A percentile compares a stretch with the other conserved stretches of the same genome.
These are phyloP conservation scores for Alternaria consortialis DNA, from an alignment of 2,329 filamentous ascomycete species.

Conservation along the genomic window DNA sequence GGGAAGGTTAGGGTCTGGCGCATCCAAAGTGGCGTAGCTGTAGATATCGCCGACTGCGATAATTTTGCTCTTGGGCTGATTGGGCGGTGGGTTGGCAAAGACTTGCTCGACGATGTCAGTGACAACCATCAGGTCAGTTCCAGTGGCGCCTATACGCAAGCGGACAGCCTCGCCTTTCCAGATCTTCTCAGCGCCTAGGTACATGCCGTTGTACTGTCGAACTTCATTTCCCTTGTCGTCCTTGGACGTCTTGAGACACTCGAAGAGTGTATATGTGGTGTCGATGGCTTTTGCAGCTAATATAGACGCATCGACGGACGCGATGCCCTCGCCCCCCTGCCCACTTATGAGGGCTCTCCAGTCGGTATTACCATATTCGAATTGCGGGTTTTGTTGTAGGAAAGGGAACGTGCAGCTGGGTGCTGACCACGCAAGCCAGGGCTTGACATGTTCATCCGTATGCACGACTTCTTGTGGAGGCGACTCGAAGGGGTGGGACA, in stretches of 20 bases:
- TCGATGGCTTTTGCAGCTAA: slow-evolving; percentile 66
- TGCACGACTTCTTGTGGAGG: slow-evolving; percentile 55
- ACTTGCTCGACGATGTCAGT: slow-evolving; percentile 55
- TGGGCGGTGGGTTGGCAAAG: slow-evolving; percentile 16
- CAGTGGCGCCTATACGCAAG: slow-evolving; percentile 53
- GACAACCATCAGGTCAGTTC: slow-evolving; percentile 61
- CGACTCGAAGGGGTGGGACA: slow-evolving; percentile 56
- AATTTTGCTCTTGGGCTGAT: slow-evolving; percentile 43
- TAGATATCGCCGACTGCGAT: slow-evolving; percentile 63
- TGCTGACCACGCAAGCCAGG: slow-evolving; percentile 67
- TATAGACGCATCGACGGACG: slow-evolving; percentile 66
- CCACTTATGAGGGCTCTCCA: slow-evolving; percentile 58
- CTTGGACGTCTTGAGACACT: slow-evolving; percentile 52
- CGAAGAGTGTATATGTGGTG: slow-evolving; percentile 63
- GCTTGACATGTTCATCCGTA: slow-evolving; percentile 58
- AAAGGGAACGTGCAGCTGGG: slow-evolving; percentile 59
- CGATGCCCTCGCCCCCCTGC: slow-evolving; percentile 58
- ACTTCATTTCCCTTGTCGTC: slow-evolving; percentile 53
- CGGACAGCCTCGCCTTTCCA: slow-evolving; percentile 68
- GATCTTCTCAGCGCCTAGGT: slow-evolving; percentile 67
- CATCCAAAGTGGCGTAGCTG: slow-evolving; percentile 53
- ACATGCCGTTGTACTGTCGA: slow-evolving; percentile 63
- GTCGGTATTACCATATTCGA: slow-evolving; percentile 60
- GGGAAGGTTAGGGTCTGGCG: slow-evolving; percentile 39
- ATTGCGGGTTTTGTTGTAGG: slow-evolving; percentile 53